Evolutionary conservation across 2,329 filamentous ascomycete genomes (phyloP).

Genomic region (Ophiostoma fasciatum): DNA sequence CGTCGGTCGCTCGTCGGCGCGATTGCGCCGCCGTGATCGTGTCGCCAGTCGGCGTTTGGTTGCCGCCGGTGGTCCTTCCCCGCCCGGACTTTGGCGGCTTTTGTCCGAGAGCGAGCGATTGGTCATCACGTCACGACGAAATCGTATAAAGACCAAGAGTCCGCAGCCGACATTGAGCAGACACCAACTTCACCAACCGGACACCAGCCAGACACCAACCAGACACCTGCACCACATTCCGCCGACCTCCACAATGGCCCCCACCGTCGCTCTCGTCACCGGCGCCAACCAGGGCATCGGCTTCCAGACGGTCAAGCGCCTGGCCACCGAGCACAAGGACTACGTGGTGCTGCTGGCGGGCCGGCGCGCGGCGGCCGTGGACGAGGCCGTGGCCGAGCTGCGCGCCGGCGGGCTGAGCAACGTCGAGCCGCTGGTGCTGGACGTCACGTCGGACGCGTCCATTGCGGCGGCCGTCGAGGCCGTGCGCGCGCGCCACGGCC

Average conservation of each 20-base stretch:
- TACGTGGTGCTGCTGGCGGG: conserved; percentile 26
- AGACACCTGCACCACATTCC: too few relatives aligned
- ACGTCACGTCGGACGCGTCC: conserved; percentile 26
- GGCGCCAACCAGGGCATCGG: conserved; percentile 29
- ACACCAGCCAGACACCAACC: too few relatives aligned
- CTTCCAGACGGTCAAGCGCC: conserved; percentile 24
- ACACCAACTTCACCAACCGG: too few relatives aligned
- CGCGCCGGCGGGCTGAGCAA: conserved; percentile 14
- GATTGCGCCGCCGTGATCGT: too few relatives aligned
- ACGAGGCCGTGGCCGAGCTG: conserved; percentile 19
- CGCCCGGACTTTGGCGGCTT: too few relatives aligned
- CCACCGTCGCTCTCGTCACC: conserved; percentile 20
- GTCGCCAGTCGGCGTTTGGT: too few relatives aligned
- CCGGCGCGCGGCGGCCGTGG: conserved; percentile 21
- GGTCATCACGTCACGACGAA: too few relatives aligned
- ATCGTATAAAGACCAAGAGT: too few relatives aligned
- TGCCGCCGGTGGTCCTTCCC: too few relatives aligned
- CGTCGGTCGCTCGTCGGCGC: too few relatives aligned
- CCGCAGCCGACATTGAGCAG: too few relatives aligned
- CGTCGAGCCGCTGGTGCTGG: conserved; percentile 25
- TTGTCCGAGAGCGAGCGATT: too few relatives aligned
- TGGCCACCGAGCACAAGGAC: conserved; percentile 20
- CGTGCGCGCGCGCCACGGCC: conserved; percentile 18
- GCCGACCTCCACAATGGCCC: conserved; percentile 5
- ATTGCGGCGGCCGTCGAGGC: conserved; percentile 21